phyloP scores from a whole-genome alignment of 192 early-diverging fungal genomes.

The Entomortierella beljakovae region DNA sequence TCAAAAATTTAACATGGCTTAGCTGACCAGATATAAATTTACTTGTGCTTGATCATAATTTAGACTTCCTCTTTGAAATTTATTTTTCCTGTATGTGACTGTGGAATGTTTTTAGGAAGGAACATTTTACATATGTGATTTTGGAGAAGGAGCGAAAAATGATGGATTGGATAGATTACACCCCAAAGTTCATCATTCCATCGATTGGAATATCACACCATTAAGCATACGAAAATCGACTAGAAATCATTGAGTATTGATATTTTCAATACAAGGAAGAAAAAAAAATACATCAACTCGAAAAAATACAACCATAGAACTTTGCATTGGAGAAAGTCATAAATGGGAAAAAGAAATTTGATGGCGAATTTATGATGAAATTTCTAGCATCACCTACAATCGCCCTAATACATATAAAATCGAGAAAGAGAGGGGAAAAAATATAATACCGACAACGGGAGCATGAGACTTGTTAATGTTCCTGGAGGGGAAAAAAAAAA shows the following conservation, averaged over 20 bases:
- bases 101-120: no score
- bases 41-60: neutral
- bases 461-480: no score
- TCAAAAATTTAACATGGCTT: neutral
- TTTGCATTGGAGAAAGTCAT: neutral
- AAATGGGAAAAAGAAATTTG: neutral
- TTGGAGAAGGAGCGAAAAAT: neutral
- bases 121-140: neutral
- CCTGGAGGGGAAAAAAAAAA: no score
- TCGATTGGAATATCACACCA: slow-evolving; percentile 4
- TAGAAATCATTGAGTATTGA: neutral
- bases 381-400: neutral
- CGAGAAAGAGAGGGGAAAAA: no score
- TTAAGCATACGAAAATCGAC: neutral
- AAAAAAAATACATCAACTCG: no score
- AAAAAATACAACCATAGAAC: no score
- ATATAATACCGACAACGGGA: no score
- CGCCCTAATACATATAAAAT: no score
- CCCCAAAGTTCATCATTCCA: neutral
- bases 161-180: slow-evolving; percentile 9
- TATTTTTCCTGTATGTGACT: slow-evolving; percentile 48
- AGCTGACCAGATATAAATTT: neutral
- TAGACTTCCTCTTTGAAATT: slow-evolving; percentile 40
- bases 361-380: slow-evolving; percentile 13
- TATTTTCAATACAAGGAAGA: neutral